A percentile compares a stretch with the other conserved stretches of the same genome.
Evolutionary conservation across 2,329 filamentous ascomycete genomes (phyloP).

Genomic region (Penicillium sp.): DNA sequence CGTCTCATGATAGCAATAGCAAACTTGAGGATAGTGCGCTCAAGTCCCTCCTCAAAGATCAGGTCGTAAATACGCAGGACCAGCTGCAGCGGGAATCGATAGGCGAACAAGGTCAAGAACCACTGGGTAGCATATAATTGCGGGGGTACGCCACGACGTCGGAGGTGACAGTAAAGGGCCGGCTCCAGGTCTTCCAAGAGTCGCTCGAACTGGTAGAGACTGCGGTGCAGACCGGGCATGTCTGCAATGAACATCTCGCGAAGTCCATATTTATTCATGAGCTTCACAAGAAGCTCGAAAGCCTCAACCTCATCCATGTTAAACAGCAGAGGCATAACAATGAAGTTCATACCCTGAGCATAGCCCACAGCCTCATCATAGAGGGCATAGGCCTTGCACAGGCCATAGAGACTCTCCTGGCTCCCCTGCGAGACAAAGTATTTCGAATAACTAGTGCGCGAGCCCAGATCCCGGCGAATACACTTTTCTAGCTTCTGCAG

Average conservation of each 20-base stretch:
- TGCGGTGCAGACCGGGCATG: conserved; percentile 93
- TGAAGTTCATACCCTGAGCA: conserved; percentile 98
- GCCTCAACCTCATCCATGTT: conserved; percentile 99
- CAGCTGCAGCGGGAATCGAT: conserved; percentile 92
- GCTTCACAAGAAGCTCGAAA: conserved; percentile 84
- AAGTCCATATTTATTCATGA: conserved; percentile 96
- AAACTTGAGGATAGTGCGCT: conserved; percentile 86
- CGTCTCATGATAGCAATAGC: conserved; percentile 96
- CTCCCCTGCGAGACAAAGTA: conserved; percentile 87
- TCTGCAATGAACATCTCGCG: conserved; percentile 92
- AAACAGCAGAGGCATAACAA: conserved; percentile 94
- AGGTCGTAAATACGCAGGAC: conserved; percentile 96
- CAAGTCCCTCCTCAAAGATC: conserved; percentile 88
- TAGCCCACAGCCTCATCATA: conserved; percentile 95
- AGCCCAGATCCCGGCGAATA: conserved; percentile 87
- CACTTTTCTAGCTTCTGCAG: conserved; percentile 84
- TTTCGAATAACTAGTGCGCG: conserved; percentile 94
- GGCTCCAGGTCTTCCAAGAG: conserved; percentile 92
- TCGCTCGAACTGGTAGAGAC: conserved; percentile 92
- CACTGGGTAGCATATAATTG: conserved; percentile 97
- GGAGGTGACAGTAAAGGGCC: conserved; percentile 90
- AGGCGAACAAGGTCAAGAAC: conserved; percentile 98
- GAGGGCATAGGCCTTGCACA: conserved; percentile 96
- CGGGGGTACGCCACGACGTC: conserved; percentile 80
- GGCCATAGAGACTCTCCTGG: conserved; percentile 89